Evolutionary conservation across 2,329 filamentous ascomycete genomes (phyloP).

Genomic region (Talaromyces islandicus): DNA sequence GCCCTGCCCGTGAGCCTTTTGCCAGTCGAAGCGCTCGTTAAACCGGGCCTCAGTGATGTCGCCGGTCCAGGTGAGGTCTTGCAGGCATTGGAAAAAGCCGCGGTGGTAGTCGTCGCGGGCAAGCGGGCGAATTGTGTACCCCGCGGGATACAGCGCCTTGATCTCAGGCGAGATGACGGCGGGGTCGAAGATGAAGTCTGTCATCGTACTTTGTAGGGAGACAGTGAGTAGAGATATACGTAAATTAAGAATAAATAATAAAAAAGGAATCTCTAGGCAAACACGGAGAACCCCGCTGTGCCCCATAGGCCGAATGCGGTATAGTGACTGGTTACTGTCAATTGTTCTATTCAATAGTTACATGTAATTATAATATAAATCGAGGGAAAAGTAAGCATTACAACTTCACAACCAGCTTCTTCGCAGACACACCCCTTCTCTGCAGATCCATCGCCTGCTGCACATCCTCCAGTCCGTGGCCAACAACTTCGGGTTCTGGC

Average conservation of each 20-base stretch:
- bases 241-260: not conserved
- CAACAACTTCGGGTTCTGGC: constrained; percentile 36
- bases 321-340: not conserved
- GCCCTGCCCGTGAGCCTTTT: constrained; percentile 4
- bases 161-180: constrained; percentile 5
- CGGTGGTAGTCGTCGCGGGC: constrained; percentile 10
- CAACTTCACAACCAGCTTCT: constrained; percentile 35
- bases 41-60: constrained; percentile 5
- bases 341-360: too few species aligned
- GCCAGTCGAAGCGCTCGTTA: constrained; percentile 8
- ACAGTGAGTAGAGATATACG: not conserved
- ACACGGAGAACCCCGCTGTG: not conserved
- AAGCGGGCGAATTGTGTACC: constrained; percentile 10
- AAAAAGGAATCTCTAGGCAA: not conserved
- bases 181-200: constrained; percentile 7
- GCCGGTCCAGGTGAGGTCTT: constrained; percentile 7
- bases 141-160: constrained; percentile 3
- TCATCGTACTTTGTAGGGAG: not conserved
- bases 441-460: constrained; percentile 37
- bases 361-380: too few species aligned
- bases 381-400: too few species aligned
- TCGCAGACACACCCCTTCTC: constrained; percentile 36
- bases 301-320: not conserved
- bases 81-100: constrained; percentile 9
- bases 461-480: constrained; percentile 37